A percentile compares a stretch with the other conserved stretches of the same genome.
Evolutionary conservation across 2,329 filamentous ascomycete genomes (phyloP).

Genomic region (Botryotinia convoluta): DNA sequence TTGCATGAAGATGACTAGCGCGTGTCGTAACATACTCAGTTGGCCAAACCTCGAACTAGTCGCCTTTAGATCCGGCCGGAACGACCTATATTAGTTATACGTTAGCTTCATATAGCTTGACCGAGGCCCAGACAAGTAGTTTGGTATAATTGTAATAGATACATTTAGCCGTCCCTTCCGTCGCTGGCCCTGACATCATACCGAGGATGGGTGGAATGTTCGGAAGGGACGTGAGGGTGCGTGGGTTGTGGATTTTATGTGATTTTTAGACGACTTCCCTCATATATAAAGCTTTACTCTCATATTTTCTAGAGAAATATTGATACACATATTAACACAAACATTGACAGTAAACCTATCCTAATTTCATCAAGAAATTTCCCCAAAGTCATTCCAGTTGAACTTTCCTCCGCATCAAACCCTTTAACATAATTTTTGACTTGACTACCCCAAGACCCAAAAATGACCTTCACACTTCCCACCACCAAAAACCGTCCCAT

Average conservation of each 20-base stretch:
- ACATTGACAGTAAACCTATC: neutral
- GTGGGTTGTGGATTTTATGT: neutral
- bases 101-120: neutral
- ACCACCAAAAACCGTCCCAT: slow-evolving; percentile 37
- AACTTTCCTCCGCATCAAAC: neutral
- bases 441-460: neutral
- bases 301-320: neutral
- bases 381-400: neutral
- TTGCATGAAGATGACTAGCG: neutral
- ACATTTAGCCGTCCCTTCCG: neutral
- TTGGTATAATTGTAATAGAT: neutral
- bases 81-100: neutral
- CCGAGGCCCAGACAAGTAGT: neutral
- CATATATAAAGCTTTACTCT: neutral
- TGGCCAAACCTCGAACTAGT: neutral
- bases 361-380: neutral
- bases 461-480: slow-evolving; percentile 17
- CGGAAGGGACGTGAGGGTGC: neutral
- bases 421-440: neutral
- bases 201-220: neutral
- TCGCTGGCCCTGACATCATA: neutral
- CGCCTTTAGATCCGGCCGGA: neutral
- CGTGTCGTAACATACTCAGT: neutral
- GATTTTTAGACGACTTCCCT: neutral
- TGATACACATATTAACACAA: neutral